Evolutionary conservation across 1,139 yeast genomes (phyloP).

Genomic region (Kluyveromyces sp.): DNA sequence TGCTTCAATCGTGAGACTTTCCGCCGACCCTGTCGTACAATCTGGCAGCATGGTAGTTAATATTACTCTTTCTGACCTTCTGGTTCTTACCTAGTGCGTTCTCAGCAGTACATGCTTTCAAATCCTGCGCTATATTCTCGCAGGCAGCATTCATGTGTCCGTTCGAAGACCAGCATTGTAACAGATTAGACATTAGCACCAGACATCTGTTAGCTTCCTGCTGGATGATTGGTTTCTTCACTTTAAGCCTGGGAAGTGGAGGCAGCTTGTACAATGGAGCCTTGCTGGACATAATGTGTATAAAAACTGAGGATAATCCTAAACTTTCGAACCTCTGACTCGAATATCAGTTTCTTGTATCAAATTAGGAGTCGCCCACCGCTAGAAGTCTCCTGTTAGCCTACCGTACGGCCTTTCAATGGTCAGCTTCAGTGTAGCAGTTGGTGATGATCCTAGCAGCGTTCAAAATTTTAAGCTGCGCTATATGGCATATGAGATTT

Average conservation of each 20-base stretch:
- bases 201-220: conserved; percentile 64
- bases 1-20: conserved; percentile 63
- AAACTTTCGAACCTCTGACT: too few relatives aligned
- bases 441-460: background rate
- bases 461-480: background rate
- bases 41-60: conserved; percentile 80
- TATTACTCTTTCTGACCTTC: conserved; percentile 32
- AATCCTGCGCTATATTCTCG: conserved; percentile 49
- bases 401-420: background rate
- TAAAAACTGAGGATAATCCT: too few relatives aligned
- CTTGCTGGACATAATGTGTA: conserved; percentile 30
- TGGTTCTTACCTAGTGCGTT: conserved; percentile 24
- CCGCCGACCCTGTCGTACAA: conserved; percentile 74
- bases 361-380: too few relatives aligned
- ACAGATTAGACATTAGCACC: conserved; percentile 74
- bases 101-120: conserved; percentile 41
- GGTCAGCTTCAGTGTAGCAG: background rate
- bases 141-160: conserved; percentile 76
- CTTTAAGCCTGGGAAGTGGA: conserved; percentile 68
- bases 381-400: too few relatives aligned
- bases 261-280: conserved; percentile 44
- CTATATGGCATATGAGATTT: background rate
- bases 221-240: conserved; percentile 54
- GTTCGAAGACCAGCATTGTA: conserved; percentile 95
- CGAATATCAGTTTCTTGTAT: background rate